A percentile compares a stretch with the other conserved stretches of the same genome.
phyloP scores from a whole-genome alignment of 768 basidiomycete genomes.

The Mycena leptocephala region DNA sequence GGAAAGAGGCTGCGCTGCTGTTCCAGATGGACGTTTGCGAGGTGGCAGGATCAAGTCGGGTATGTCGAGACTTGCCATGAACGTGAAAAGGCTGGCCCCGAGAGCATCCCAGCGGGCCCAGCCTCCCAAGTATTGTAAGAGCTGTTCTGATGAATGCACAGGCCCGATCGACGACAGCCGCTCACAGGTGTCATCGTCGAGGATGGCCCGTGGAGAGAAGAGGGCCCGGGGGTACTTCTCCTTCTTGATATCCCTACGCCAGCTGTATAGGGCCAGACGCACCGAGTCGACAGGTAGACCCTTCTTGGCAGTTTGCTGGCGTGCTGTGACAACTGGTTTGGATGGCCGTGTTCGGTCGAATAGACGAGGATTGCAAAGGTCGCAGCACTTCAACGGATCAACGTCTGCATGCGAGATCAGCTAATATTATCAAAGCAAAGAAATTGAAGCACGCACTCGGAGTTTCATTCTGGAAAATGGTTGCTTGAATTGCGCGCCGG shows the following conservation, averaged over 20 bases:
- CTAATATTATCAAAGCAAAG: too few relatives aligned
- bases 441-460: background rate
- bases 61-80: background rate
- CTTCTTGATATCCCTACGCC: background rate
- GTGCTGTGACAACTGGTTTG: background rate
- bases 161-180: background rate
- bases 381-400: too few relatives aligned
- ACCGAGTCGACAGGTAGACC: background rate
- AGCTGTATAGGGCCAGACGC: background rate
- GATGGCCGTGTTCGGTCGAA: background rate
- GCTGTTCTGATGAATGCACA: background rate
- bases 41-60: background rate
- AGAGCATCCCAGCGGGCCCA: slow-evolving; percentile 18
- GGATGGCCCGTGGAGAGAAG: background rate
- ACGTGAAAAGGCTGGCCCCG: background rate
- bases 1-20: too few relatives aligned
- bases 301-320: background rate
- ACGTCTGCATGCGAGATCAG: too few relatives aligned
- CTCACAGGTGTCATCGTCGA: slow-evolving; percentile 22
- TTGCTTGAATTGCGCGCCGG: background rate
- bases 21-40: too few relatives aligned
- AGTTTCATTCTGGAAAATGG: background rate
- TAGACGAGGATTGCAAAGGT: slow-evolving; percentile 7
- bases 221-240: background rate
- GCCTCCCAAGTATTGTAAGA: background rate